Conservation (phyloP, 179 eudicot species). For the Nepenthes alata region DNA sequence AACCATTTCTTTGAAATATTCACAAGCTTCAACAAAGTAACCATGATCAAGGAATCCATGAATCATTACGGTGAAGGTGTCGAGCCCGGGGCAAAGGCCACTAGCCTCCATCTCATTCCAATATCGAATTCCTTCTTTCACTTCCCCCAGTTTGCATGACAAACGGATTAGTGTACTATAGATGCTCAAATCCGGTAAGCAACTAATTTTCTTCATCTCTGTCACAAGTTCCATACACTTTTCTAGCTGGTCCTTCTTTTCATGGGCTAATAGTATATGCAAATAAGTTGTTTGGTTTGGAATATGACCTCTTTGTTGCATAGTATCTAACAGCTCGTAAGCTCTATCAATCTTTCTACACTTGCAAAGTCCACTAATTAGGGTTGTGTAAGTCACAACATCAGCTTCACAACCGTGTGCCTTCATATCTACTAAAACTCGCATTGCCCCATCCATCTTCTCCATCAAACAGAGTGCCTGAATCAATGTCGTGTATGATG, state of each 20-base stretch:
- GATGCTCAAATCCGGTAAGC: constrained; percentile 51
- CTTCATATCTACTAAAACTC: constrained; percentile 57
- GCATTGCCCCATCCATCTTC: constrained; percentile 65
- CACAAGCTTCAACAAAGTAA: constrained; percentile 61
- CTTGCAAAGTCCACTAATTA: constrained; percentile 75
- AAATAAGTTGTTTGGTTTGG: constrained; percentile 68
- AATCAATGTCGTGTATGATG: constrained; percentile 71
- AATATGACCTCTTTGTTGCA: constrained; percentile 52
- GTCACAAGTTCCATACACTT: constrained; percentile 64
- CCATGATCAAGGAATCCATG: constrained; percentile 60
- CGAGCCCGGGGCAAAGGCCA: constrained; percentile 51
- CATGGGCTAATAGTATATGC: constrained; percentile 64
- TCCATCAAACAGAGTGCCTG: constrained; percentile 78
- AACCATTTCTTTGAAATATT: constrained; percentile 79
- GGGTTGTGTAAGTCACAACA: constrained; percentile 59
- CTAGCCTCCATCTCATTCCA: constrained; percentile 67
- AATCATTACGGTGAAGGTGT: constrained; percentile 57
- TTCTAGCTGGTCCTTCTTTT: constrained; percentile 74
- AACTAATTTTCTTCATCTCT: constrained; percentile 57
- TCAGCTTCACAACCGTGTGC: constrained; percentile 68
- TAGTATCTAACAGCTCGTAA: constrained; percentile 52
- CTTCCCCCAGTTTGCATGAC: constrained; percentile 67
- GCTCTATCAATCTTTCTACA: constrained; percentile 60
- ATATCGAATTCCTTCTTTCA: constrained; percentile 47
- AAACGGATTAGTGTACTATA: constrained; percentile 63